Conservation (phyloP, 2,329 filamentous ascomycete species). For the Cladorrhinum sp. region DNA sequence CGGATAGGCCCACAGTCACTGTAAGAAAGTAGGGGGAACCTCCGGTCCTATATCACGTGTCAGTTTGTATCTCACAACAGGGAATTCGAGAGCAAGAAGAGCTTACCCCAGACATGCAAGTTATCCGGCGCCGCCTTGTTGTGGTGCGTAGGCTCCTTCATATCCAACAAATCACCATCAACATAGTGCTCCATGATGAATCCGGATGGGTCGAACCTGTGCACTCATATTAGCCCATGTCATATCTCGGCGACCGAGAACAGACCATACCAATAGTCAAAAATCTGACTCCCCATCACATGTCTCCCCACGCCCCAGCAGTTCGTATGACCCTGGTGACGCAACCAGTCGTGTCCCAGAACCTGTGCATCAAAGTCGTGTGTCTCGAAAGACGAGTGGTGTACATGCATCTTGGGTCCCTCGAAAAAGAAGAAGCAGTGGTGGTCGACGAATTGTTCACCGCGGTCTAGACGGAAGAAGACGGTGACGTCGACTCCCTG, state of each 20-base stretch:
- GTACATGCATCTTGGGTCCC: slow-evolving; percentile 51
- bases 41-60: slow-evolving; percentile 14
- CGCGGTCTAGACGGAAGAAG: slow-evolving; percentile 46
- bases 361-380: slow-evolving; percentile 69
- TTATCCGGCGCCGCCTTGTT: slow-evolving; percentile 40
- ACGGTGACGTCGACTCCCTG: slow-evolving; percentile 38
- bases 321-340: slow-evolving; percentile 57
- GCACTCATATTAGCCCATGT: background rate
- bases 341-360: slow-evolving; percentile 67
- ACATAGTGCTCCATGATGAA: slow-evolving; percentile 70
- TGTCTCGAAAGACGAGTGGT: slow-evolving; percentile 68
- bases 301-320: slow-evolving; percentile 72
- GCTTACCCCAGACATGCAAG: slow-evolving; percentile 45
- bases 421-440: slow-evolving; percentile 52
- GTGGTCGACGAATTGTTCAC: slow-evolving; percentile 46
- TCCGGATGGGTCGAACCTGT: slow-evolving; percentile 57
- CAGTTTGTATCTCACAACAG: background rate
- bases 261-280: slow-evolving; percentile 64
- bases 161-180: slow-evolving; percentile 63
- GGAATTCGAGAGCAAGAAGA: background rate
- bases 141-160: slow-evolving; percentile 47
- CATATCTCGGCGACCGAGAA: too few relatives aligned
- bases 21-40: slow-evolving; percentile 15
- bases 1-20: too few relatives aligned
- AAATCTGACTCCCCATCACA: slow-evolving; percentile 67